A percentile compares a stretch with the other conserved stretches of the same genome.
Evolutionary conservation across 306 rosid species (phyloP).

Genomic region (Castanospermum australe): DNA sequence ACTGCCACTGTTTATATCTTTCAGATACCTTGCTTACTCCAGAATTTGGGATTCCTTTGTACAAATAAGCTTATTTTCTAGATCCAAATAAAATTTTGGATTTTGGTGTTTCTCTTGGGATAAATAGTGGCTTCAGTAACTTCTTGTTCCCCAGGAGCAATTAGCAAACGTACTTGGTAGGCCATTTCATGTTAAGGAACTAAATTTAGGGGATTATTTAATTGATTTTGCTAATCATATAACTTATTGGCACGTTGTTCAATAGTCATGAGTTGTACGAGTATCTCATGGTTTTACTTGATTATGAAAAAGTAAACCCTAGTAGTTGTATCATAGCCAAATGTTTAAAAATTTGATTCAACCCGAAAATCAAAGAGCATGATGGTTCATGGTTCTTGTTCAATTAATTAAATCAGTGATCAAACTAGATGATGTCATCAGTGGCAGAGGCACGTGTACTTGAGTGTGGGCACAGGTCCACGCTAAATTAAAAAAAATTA

Average conservation of each 20-base stretch:
- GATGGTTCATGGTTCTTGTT: too few species aligned
- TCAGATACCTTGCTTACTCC: background rate
- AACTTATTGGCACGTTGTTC: background rate
- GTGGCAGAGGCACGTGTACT: too few species aligned
- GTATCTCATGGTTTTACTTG: background rate
- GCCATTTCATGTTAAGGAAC: too few species aligned
- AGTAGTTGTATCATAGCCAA: too few species aligned
- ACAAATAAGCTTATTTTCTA: slow-evolving; percentile 11
- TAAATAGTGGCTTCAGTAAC: background rate
- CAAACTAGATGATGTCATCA: too few species aligned
- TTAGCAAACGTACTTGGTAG: background rate
- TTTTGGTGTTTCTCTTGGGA: background rate
- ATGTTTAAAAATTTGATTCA: too few species aligned
- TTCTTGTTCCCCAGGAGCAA: background rate
- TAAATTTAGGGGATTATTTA: too few species aligned
- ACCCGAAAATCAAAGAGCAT: too few species aligned
- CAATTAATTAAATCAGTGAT: too few species aligned
- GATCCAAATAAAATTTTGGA: background rate
- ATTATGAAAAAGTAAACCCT: background rate
- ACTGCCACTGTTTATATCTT: background rate
- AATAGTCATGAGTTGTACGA: background rate
- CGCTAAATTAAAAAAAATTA: too few species aligned
- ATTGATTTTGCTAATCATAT: background rate
- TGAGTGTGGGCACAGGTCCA: too few species aligned
- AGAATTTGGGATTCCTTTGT: slow-evolving; percentile 1